Conservation (phyloP, 192 early-diverging fungal genomes). For the Phycomyces nitens region DNA sequence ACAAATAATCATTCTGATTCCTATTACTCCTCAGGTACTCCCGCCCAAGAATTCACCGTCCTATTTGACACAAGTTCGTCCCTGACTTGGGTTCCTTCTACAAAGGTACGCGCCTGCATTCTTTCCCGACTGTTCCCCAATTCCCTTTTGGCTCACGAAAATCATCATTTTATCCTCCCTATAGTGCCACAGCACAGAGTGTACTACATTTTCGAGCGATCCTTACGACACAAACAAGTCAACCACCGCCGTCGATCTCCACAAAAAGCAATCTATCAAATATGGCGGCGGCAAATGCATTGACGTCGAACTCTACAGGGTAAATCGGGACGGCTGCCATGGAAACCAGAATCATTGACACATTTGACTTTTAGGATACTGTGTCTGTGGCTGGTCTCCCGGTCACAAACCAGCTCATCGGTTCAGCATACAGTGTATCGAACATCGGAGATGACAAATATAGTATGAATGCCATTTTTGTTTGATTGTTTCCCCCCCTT, state of each 20-base stretch:
- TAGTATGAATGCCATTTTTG: background rate
- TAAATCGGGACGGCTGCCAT: too few relatives aligned
- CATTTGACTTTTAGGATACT: slow-evolving; percentile 23
- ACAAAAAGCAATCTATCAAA: slow-evolving; percentile 16
- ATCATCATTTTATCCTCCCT: too few relatives aligned
- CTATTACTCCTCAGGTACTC: slow-evolving; percentile 22
- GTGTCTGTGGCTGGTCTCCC: slow-evolving; percentile 20
- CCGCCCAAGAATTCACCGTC: slow-evolving; percentile 27
- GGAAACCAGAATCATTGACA: background rate
- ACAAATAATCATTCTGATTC: too few relatives aligned
- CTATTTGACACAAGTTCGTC: slow-evolving; percentile 31
- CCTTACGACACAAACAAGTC: slow-evolving; percentile 21
- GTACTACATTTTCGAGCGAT: background rate
- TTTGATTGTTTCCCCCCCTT: background rate
- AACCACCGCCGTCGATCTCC: slow-evolving; percentile 18
- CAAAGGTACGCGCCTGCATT: slow-evolving; percentile 7
- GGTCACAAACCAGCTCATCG: slow-evolving; percentile 21
- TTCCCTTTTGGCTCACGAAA: too few relatives aligned
- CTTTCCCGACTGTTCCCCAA: background rate
- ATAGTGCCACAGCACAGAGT: slow-evolving; percentile 19
- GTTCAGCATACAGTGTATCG: slow-evolving; percentile 21
- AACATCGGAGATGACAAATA: slow-evolving; percentile 12
- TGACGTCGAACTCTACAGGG: slow-evolving; percentile 24
- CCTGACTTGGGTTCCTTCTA: slow-evolving; percentile 30
- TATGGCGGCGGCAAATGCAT: slow-evolving; percentile 27